A percentile compares a stretch with the other conserved stretches of the same genome.
These are phyloP conservation scores for Claviceps capensis DNA, from an alignment of 2,329 filamentous ascomycete species.

Conservation along the genomic window DNA sequence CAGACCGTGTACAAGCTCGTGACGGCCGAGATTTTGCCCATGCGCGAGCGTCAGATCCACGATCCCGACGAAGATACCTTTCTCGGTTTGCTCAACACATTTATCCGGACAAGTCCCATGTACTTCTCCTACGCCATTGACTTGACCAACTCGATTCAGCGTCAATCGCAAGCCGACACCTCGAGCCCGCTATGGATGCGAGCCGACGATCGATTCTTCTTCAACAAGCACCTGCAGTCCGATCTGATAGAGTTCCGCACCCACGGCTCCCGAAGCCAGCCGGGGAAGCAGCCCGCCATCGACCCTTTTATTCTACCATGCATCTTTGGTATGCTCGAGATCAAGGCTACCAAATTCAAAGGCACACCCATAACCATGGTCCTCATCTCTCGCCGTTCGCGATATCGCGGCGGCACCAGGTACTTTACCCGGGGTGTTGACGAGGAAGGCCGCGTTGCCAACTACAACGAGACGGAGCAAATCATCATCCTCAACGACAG, in stretches of 20 bases:
- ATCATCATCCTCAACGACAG: slow-evolving; percentile 78
- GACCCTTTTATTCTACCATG: slow-evolving; percentile 92
- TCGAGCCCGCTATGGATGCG: slow-evolving; percentile 74
- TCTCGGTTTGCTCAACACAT: slow-evolving; percentile 63
- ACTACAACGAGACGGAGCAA: slow-evolving; percentile 98
- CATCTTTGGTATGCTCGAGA: slow-evolving; percentile 92
- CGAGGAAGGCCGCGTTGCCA: slow-evolving; percentile 87
- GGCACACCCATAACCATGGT: slow-evolving; percentile 70
- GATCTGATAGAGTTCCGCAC: slow-evolving; percentile 83
- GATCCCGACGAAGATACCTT: slow-evolving; percentile 93
- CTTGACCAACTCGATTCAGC: slow-evolving; percentile 91
- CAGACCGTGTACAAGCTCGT: slow-evolving; percentile 93
- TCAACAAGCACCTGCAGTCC: slow-evolving; percentile 86
- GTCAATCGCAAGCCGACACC: slow-evolving; percentile 65
- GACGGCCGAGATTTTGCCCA: slow-evolving; percentile 81
- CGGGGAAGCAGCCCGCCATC: slow-evolving; percentile 57
- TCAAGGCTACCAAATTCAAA: slow-evolving; percentile 76
- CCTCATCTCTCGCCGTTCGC: slow-evolving; percentile 77
- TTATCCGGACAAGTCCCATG: slow-evolving; percentile 76
- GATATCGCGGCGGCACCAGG: slow-evolving; percentile 78
- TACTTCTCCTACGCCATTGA: slow-evolving; percentile 98
- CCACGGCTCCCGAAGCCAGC: slow-evolving; percentile 45
- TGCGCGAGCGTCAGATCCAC: slow-evolving; percentile 82
- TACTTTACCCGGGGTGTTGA: slow-evolving; percentile 94
- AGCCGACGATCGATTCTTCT: slow-evolving; percentile 96